Conservation (phyloP, 345 rosid genomes). For the Salix udensis region DNA sequence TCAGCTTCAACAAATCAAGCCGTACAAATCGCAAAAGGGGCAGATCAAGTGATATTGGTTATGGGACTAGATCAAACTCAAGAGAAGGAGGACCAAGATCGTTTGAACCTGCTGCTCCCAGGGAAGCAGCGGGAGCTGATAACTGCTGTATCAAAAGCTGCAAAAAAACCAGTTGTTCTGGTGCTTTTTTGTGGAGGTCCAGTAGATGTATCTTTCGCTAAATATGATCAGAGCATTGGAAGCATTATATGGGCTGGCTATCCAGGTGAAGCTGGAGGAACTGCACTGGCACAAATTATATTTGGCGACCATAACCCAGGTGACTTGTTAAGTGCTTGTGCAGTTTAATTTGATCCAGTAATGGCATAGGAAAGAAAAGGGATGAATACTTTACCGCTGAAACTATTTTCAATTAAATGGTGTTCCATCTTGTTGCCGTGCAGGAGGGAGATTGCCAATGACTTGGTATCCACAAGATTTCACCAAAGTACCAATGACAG, state of each 20-base stretch:
- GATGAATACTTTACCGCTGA: too few species aligned
- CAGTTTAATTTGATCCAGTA: neutral
- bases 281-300: slow-evolving; percentile 70
- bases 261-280: slow-evolving; percentile 86
- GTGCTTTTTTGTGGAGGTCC: slow-evolving; percentile 84
- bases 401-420: neutral
- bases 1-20: slow-evolving; percentile 47
- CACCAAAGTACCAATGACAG: slow-evolving; percentile 67
- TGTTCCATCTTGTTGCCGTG: slow-evolving; percentile 4
- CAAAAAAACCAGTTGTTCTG: slow-evolving; percentile 62
- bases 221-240: slow-evolving; percentile 45
- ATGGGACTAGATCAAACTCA: slow-evolving; percentile 86
- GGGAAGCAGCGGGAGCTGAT: slow-evolving; percentile 66
- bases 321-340: slow-evolving; percentile 12
- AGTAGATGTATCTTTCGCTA: slow-evolving; percentile 68
- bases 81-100: slow-evolving; percentile 71
- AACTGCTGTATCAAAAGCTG: slow-evolving; percentile 49
- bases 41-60: slow-evolving; percentile 63
- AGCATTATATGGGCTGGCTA: slow-evolving; percentile 92
- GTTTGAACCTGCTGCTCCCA: slow-evolving; percentile 60
- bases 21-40: slow-evolving; percentile 46
- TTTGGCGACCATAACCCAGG: slow-evolving; percentile 91
- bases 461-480: slow-evolving; percentile 85
- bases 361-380: neutral
- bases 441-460: slow-evolving; percentile 85